These are phyloP conservation scores for Pleurotus giganteus DNA, from an alignment of 768 basidiomycete genomes.

Conservation along the genomic window DNA sequence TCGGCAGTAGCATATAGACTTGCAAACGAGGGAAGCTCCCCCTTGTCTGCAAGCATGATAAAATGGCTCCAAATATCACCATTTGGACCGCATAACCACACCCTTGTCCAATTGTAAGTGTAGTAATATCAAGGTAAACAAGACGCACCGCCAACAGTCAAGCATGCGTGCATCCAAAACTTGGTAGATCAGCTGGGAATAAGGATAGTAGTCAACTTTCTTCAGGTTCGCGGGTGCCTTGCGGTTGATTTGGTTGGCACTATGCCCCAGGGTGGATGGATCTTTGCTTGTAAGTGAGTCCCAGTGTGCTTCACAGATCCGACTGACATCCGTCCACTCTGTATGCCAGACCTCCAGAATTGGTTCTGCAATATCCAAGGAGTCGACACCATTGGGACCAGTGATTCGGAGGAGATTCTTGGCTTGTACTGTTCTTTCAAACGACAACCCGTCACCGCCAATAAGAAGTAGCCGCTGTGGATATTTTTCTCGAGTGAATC, in stretches of 20 bases:
- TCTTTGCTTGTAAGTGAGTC: constrained; percentile 17
- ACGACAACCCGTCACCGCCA: neutral
- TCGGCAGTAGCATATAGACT: too few species aligned
- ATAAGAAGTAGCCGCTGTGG: neutral
- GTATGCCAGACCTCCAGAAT: constrained; percentile 27
- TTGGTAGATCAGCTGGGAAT: constrained; percentile 18
- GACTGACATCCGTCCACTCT: constrained; percentile 26
- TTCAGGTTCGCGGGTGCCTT: constrained; percentile 27
- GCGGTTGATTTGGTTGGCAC: constrained; percentile 24
- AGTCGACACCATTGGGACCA: neutral
- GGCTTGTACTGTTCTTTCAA: neutral
- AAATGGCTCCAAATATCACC: neutral
- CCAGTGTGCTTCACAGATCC: constrained; percentile 30
- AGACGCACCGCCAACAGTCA: constrained; percentile 32
- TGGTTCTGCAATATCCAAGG: constrained; percentile 21
- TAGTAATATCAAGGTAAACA: too few species aligned
- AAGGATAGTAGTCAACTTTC: constrained; percentile 30
- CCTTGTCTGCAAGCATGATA: too few species aligned
- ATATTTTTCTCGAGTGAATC: neutral
- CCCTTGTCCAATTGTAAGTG: neutral
- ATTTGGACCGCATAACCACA: neutral
- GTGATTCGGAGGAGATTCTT: neutral
- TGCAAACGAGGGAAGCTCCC: too few species aligned
- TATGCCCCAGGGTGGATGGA: constrained; percentile 29
- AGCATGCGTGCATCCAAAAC: constrained; percentile 29